Evolutionary conservation across 2,329 filamentous ascomycete genomes (phyloP).

Genomic region (Neofusicoccum laricinum): DNA sequence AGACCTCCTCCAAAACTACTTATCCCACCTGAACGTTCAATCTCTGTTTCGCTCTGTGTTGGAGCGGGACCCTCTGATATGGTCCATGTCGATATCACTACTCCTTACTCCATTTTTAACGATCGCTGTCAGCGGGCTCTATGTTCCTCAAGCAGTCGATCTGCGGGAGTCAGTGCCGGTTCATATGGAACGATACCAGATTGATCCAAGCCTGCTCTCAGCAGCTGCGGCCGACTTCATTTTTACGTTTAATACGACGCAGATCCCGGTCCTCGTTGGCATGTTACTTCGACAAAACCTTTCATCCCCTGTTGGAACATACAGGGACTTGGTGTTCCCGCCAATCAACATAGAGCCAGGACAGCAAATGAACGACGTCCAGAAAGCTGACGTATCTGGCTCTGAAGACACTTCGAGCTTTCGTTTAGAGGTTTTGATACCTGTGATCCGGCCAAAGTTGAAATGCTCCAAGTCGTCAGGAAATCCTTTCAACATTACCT

Average conservation of each 20-base stretch:
- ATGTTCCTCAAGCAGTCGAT: neutral
- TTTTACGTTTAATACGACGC: no score
- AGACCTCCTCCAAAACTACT: neutral
- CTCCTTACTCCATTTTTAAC: neutral
- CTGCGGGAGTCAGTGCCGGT: no score
- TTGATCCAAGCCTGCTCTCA: no score
- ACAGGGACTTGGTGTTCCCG: neutral
- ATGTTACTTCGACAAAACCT: neutral
- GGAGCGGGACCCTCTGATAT: no score
- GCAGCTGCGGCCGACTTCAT: no score
- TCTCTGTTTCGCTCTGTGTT: neutral
- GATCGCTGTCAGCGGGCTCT: neutral
- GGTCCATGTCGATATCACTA: neutral
- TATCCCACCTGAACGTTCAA: neutral
- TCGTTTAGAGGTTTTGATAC: neutral
- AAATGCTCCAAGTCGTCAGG: no score
- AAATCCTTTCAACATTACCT: no score
- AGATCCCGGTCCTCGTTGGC: neutral
- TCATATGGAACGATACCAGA: no score
- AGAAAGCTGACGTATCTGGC: no score
- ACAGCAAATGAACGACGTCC: no score
- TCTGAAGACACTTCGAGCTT: no score
- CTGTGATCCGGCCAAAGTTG: neutral
- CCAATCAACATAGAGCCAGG: neutral
- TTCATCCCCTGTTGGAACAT: neutral